These are phyloP conservation scores for Aegle marmelos DNA, from an alignment of 345 rosid genomes.

Conservation along the genomic window DNA sequence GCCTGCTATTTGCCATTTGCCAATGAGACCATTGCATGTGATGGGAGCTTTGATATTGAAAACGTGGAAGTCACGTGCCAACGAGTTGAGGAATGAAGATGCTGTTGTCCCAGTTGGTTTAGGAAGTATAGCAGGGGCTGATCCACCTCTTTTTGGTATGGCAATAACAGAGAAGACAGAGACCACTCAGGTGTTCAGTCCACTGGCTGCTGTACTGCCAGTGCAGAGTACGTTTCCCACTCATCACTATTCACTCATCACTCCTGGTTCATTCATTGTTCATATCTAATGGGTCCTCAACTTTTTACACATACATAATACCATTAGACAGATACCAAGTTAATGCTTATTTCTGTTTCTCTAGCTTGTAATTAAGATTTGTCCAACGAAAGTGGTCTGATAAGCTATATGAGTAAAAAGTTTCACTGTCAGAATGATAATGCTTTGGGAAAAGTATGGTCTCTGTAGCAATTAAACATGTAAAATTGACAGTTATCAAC, in stretches of 20 bases:
- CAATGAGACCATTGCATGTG: constrained; percentile 16
- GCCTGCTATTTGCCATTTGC: not conserved
- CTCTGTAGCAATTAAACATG: constrained; percentile 3
- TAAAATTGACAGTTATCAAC: constrained; percentile 15
- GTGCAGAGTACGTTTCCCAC: constrained; percentile 11
- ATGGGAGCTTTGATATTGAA: not conserved
- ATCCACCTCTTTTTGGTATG: constrained; percentile 19
- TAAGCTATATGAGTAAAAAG: not conserved
- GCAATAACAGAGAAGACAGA: constrained; percentile 10
- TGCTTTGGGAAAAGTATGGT: not conserved
- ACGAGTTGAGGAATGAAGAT: constrained; percentile 12
- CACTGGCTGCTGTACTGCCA: constrained; percentile 16
- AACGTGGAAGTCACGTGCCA: constrained; percentile 31
- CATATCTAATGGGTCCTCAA: not conserved
- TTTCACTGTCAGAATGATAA: not conserved
- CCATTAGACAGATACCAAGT: not conserved
- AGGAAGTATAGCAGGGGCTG: constrained; percentile 18
- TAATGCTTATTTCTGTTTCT: not conserved
- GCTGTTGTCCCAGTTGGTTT: constrained; percentile 2
- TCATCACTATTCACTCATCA: no score
- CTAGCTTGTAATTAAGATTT: not conserved
- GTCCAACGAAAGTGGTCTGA: not conserved
- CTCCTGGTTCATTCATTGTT: not conserved
- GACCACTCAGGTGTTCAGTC: constrained; percentile 10
- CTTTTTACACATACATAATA: not conserved